Base-by-base conservation (phyloP, 345 rosid genomes). In the Heritiera littoralis region DNA sequence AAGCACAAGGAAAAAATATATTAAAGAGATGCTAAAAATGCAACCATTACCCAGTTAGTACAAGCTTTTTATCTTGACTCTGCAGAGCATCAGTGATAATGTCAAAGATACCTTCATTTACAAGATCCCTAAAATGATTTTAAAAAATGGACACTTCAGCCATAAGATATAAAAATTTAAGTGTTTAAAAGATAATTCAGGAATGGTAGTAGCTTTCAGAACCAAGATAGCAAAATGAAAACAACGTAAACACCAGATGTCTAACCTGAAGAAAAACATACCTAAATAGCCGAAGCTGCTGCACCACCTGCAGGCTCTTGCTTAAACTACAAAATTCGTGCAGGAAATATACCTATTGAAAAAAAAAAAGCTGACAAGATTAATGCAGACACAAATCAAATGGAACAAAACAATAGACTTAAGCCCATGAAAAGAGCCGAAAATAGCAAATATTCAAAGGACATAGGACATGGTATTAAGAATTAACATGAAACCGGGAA, bases 281-380 rank as follows among this genome's bases (percentile, higher is more conserved):
- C 99, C 89, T 86, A 88, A 88, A 90, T 65, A 95, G 86, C 74
- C 92, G 94, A 78, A 94, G 89, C 86, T 92, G 94, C 90, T 90
- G 98, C 72, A 90, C 97, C 94, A 93, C 89, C 81, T 90, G 98
- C 78, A 93, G 86, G 84, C 90, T 90, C 89, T 92, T 95, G 91
- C 91, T 86, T 84, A 92, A 86, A 86, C 91, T 85, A 82, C 98
- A 95, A 86, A 91, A 95, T 77, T 95, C 99, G 8, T 86, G 92
- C 88, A 93, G 86, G 89, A 95, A 92, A 79, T 85, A 79, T 23
- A 93, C 98, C 99, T 95, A 48, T 83, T 80, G 79, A 41, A 78
- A 78, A 75, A 41, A 75, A 41, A 41, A 68, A 81, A 46, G 67
- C 12, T 60, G 20, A 55, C 58, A 61, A 51, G 28, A 60, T 75